Evolutionary conservation across 345 rosid genomes (phyloP).

Genomic region (Eucalyptus pauciflora): DNA sequence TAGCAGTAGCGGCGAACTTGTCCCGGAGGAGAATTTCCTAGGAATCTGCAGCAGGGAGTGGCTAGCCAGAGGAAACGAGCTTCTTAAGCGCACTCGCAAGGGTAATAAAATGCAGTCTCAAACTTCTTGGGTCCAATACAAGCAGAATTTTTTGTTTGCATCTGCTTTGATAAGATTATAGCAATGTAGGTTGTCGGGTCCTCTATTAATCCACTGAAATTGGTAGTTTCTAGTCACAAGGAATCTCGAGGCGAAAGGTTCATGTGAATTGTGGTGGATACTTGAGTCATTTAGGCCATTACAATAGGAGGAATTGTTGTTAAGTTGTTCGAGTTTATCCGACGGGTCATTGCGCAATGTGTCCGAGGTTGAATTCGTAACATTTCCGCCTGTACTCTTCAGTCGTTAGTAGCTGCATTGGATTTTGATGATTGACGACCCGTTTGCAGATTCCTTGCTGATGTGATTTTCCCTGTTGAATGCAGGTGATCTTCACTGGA

Average conservation of each 20-base stretch:
- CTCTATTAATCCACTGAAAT: background rate
- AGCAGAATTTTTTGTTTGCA: background rate
- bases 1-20: slow-evolving; percentile 78
- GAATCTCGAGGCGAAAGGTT: background rate
- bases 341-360: background rate
- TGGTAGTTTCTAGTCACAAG: background rate
- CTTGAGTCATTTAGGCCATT: background rate
- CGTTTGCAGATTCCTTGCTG: background rate
- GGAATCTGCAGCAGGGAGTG: slow-evolving; percentile 78
- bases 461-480: background rate
- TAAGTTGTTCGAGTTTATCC: background rate
- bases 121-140: background rate
- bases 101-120: slow-evolving; percentile 20
- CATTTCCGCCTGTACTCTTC: background rate
- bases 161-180: background rate
- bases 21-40: slow-evolving; percentile 82
- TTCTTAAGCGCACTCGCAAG: slow-evolving; percentile 91
- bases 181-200: background rate
- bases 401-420: background rate
- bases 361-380: background rate
- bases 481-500: slow-evolving; percentile 98
- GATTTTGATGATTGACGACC: background rate
- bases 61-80: slow-evolving; percentile 88
- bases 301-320: background rate
- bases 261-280: background rate